Percentiles rank a stretch among this genome's conserved stretches.
Evolutionary conservation across 768 basidiomycete genomes (phyloP).

Genomic region (Mrakia frigida): DNA sequence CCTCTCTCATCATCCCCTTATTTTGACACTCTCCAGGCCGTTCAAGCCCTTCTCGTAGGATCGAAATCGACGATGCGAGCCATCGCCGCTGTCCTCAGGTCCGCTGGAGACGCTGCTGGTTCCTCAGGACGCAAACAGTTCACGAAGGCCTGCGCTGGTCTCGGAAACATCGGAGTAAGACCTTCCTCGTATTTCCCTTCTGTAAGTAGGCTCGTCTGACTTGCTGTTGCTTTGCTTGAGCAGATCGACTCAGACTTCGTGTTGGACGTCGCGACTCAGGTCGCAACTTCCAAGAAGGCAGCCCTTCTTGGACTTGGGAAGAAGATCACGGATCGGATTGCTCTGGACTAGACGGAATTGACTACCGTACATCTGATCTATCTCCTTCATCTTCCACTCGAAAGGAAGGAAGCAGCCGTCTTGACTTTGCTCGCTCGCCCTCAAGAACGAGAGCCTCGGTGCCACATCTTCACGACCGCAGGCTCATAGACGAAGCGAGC

Average conservation of each 20-base stretch:
- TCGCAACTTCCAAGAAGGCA: slow-evolving; percentile 12
- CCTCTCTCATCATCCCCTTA: not conserved
- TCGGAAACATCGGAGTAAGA: not conserved
- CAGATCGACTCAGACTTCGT: slow-evolving; percentile 3
- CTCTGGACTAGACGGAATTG: not conserved
- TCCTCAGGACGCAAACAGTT: not conserved
- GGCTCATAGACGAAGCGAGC: too few species aligned
- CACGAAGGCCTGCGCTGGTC: not conserved
- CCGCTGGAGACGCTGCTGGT: not conserved
- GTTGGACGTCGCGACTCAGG: not conserved
- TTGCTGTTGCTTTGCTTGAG: not conserved
- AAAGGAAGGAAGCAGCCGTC: not conserved
- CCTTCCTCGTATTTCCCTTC: not conserved
- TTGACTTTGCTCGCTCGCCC: too few species aligned
- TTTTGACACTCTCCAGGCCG: not conserved
- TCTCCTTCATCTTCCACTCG: not conserved
- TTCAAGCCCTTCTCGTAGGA: not conserved
- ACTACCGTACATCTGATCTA: not conserved
- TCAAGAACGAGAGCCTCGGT: too few species aligned
- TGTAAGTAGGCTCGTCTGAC: not conserved
- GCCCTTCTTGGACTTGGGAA: slow-evolving; percentile 13
- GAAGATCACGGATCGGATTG: slow-evolving; percentile 6
- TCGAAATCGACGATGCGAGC: not conserved
- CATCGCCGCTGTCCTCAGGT: not conserved
- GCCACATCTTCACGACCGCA: too few species aligned